Conservation (phyloP, 305 asterid genomes). For the Solanum chacoense region DNA sequence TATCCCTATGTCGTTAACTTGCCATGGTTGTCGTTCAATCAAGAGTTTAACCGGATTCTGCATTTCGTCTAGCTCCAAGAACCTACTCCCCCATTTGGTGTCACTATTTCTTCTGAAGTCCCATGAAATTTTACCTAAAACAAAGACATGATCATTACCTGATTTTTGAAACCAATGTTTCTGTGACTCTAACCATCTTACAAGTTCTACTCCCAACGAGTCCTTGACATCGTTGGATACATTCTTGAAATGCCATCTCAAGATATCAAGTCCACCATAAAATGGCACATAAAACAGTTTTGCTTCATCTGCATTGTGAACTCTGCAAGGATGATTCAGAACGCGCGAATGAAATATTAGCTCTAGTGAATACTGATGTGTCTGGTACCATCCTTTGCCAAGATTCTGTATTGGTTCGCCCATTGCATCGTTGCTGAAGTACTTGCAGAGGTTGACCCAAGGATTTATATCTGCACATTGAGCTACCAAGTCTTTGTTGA, state of each 20-base stretch:
- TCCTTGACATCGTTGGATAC: constrained; percentile 41
- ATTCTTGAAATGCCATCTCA: constrained; percentile 72
- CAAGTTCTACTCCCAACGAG: constrained; percentile 24
- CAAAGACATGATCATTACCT: constrained; percentile 64
- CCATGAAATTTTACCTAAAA: constrained; percentile 57
- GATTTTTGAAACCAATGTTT: constrained; percentile 35
- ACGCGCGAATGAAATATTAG: constrained; percentile 47
- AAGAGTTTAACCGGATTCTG: constrained; percentile 56
- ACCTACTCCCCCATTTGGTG: constrained; percentile 49
- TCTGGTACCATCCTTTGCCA: constrained; percentile 47
- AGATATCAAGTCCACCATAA: constrained; percentile 58
- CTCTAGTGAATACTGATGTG: constrained; percentile 65
- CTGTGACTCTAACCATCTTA: constrained; percentile 51
- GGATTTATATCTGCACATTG: constrained; percentile 49
- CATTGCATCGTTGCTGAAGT: constrained; percentile 34
- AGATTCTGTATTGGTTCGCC: constrained; percentile 40
- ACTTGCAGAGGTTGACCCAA: constrained; percentile 42
- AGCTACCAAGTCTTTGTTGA: constrained; percentile 45
- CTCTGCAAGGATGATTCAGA: constrained; percentile 58
- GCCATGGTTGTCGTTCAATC: constrained; percentile 67
- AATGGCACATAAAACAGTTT: constrained; percentile 57
- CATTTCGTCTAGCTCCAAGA: constrained; percentile 56
- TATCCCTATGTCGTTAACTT: constrained; percentile 40
- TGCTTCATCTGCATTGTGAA: constrained; percentile 31
- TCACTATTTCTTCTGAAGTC: constrained; percentile 42